Percentiles rank a stretch among this genome's conserved stretches.
These are phyloP conservation scores for Tetracentron sinense DNA, from an alignment of 164 flowering plant genomes.

Conservation along the genomic window DNA sequence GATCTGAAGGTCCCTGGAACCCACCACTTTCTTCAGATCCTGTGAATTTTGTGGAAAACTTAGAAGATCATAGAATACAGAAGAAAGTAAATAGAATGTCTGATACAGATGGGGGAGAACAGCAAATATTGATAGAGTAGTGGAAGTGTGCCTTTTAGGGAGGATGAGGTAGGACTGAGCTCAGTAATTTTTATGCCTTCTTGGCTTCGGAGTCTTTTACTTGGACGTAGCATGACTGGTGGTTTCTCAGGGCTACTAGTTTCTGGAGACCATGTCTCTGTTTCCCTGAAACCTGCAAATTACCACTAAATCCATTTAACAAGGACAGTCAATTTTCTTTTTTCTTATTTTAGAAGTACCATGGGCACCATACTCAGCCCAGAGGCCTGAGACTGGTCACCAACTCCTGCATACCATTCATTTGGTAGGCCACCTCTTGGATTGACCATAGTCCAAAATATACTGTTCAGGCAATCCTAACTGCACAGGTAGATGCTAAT, in stretches of 20 bases:
- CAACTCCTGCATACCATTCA: too few species aligned
- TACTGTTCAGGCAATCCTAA: too few species aligned
- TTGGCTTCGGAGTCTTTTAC: slow-evolving; percentile 31
- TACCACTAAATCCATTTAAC: slow-evolving; percentile 17
- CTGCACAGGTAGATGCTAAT: too few species aligned
- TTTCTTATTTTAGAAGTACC: too few species aligned
- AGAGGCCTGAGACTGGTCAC: too few species aligned
- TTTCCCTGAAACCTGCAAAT: slow-evolving; percentile 35
- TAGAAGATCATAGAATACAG: not conserved
- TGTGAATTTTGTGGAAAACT: slow-evolving; percentile 20
- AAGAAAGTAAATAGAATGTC: not conserved
- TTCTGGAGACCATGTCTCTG: slow-evolving; percentile 27
- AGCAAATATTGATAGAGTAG: slow-evolving; percentile 4
- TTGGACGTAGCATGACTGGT: slow-evolving; percentile 21
- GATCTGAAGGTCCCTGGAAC: slow-evolving; percentile 29
- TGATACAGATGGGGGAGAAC: not conserved
- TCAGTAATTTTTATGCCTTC: slow-evolving; percentile 19
- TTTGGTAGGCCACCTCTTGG: too few species aligned
- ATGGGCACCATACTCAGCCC: too few species aligned
- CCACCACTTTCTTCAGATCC: slow-evolving; percentile 34
- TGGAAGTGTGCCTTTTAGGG: slow-evolving; percentile 30
- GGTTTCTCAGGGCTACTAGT: slow-evolving; percentile 16
- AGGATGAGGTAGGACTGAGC: slow-evolving; percentile 23
- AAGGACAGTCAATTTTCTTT: not conserved
- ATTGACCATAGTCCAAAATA: too few species aligned